Evolutionary conservation across 371 early-diverging fungal species (phyloP), one percentile per base, ranked within the genome.

Genomic region (Mortierella polycephala): DNA sequence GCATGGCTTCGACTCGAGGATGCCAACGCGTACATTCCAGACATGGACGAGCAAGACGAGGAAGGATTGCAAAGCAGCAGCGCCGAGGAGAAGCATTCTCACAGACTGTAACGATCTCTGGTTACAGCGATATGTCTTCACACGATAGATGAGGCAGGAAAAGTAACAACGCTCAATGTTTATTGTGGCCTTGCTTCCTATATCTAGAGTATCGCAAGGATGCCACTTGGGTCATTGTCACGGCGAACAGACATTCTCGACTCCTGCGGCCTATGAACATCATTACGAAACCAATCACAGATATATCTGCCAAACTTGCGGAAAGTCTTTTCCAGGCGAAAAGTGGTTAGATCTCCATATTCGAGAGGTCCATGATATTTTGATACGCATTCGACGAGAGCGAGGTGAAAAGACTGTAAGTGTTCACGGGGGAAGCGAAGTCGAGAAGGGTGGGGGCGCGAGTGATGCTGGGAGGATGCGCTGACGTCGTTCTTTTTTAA

Each of bases 391-490:
- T 13, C 75, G 77, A 50, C 84, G 84, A 47, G 90, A 89, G 20
- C 81, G 83, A 21, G 91, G 91, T 0, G 88, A 89, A 21, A 87
- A 83, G 47, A 86, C 85, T n/a, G 91, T 88, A 87, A 69, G 84
- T 42, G 50, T 4, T 11, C 21, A 6, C 39, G 4, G 30, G 30
- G 30, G 30, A 30, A 30, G 30, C 30, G 30, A 30, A 30, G 30
- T 2, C 30, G 30, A 30, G 30, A 30, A 30, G 30, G 4, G 30
- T 30, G 30, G 1, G 30, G 30, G 4, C 30, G 2, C 30, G 30
- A 30, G 30, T 30, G 1, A 30, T 30, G 4, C 4, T 30, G 30
- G 4, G 4, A 30, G 30, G 30, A 30, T 42, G 16, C 5, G 8
- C 37, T 37, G 39, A 30, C 46, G 9, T 10, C 42, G 18, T 50